Percentiles rank a stretch among this genome's conserved stretches.
These are phyloP conservation scores for Ulvella scutata DNA, from an alignment of 139 green algal species.

Conservation along the genomic window DNA sequence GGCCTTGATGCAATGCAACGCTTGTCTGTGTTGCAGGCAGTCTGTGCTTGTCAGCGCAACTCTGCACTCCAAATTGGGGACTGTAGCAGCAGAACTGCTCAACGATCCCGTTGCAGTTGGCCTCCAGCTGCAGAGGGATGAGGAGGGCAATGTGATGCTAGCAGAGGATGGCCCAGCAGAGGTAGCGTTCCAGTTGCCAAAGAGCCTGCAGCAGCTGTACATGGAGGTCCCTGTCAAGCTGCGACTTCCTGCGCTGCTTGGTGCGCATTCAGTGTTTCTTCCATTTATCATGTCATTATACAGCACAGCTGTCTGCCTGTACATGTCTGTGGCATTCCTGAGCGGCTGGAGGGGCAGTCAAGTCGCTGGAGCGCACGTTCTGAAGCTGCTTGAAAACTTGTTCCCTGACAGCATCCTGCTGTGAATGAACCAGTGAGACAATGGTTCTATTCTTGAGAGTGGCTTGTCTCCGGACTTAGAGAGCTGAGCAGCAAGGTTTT, in stretches of 20 bases:
- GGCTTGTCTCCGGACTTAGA: neutral
- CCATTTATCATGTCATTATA: too few relatives aligned
- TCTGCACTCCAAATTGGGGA: conserved; percentile 44
- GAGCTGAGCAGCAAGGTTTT: neutral
- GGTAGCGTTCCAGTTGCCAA: conserved; percentile 42
- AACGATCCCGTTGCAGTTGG: conserved; percentile 47
- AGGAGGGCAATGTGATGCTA: neutral
- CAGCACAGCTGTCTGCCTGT: too few relatives aligned
- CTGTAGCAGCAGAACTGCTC: conserved; percentile 48
- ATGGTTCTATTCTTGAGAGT: neutral
- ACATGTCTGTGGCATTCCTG: conserved; percentile 1
- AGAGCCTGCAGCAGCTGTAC: conserved; percentile 52
- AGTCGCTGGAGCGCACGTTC: neutral
- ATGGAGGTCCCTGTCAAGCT: conserved; percentile 65
- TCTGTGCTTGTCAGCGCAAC: conserved; percentile 81
- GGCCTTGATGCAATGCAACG: too few relatives aligned
- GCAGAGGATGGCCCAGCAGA: neutral
- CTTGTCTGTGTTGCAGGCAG: conserved; percentile 1
- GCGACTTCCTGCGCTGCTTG: conserved; percentile 57
- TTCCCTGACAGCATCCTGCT: neutral
- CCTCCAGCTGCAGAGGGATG: conserved; percentile 22
- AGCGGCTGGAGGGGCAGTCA: neutral
- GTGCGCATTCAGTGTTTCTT: too few relatives aligned
- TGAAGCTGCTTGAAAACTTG: neutral
- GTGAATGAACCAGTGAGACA: neutral